Evolutionary conservation across 768 basidiomycete species (phyloP), one percentile per base, ranked within the genome.

Genomic region (Sarcodon sp.): DNA sequence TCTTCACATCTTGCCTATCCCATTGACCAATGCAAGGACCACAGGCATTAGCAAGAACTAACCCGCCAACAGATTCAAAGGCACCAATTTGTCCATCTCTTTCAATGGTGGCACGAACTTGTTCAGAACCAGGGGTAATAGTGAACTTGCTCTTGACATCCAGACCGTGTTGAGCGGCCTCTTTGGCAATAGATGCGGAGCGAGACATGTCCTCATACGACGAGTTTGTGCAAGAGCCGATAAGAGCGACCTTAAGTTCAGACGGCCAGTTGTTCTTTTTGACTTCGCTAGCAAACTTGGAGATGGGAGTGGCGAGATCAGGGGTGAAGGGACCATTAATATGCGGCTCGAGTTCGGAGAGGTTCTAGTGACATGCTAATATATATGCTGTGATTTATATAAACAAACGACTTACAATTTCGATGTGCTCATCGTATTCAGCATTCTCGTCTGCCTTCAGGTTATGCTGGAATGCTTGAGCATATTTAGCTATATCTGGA

Each of bases 261-360:
- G 83, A 74, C 35, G 96, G 96, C 96, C 96, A 98, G 64, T 76
- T 72, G 72, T 98, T 97, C 73, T 87, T 82, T 78, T 89, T 90
- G 51, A 87, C 90, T 56, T 80, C 90, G 33, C 73, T 70, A 46
- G 87, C 87, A 61, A 98, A 96, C 75, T 94, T 87, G 66, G 93
- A 96, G 59, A 99, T 77, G 47, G 96, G 96, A 31, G 94, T 99
- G 47, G 96, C 94, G 55, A 99, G 83, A 76, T 99, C 96, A 43
- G 96, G 96, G n/a, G 96, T 98, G 76, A 96, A 99, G 49, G 96
- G 96, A 57, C 96, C 96, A 72, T 98, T 99, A 70, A 99, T 85
- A 66, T 99, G 94, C 47, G 96, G 96, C 66, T 99, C 96, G 55
- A 98, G 89, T 67, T 93, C 89, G 33, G 86, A 87, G 52, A 99